Percentiles rank a stretch among this genome's conserved stretches.
Conservation (phyloP, 2,329 filamentous ascomycete species). For the Colletotrichum coccodes region DNA sequence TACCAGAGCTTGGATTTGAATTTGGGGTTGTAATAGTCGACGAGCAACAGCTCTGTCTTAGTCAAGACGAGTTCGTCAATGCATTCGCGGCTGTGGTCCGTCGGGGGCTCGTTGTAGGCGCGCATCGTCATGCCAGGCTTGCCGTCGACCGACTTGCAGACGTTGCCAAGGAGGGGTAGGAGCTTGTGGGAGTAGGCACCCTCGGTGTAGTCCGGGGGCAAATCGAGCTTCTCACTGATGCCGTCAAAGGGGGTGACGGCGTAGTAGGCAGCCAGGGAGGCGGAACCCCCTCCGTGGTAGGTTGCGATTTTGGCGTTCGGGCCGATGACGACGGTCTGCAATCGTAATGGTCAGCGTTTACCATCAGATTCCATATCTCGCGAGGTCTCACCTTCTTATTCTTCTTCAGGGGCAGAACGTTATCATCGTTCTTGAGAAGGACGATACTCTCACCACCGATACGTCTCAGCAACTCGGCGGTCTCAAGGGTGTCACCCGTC, state of each 20-base stretch:
- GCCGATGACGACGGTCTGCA: slow-evolving; percentile 62
- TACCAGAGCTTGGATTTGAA: slow-evolving; percentile 65
- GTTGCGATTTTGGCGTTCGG: slow-evolving; percentile 67
- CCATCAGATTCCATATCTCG: background rate
- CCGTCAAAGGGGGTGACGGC: slow-evolving; percentile 79
- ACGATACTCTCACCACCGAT: slow-evolving; percentile 78
- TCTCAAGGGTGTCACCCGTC: slow-evolving; percentile 68
- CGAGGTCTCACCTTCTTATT: slow-evolving; percentile 59
- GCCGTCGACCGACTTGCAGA: slow-evolving; percentile 62
- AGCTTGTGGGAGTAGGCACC: slow-evolving; percentile 74
- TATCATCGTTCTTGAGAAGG: slow-evolving; percentile 77
- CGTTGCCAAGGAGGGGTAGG: slow-evolving; percentile 66
- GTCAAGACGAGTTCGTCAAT: slow-evolving; percentile 61
- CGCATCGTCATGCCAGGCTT: slow-evolving; percentile 69
- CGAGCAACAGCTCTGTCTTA: slow-evolving; percentile 60
- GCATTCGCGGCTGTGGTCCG: slow-evolving; percentile 54
- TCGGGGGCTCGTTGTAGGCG: slow-evolving; percentile 69
- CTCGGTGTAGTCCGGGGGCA: slow-evolving; percentile 61
- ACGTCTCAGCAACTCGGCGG: slow-evolving; percentile 70
- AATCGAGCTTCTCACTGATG: slow-evolving; percentile 64
- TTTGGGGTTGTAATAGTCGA: slow-evolving; percentile 63
- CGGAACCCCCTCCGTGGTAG: slow-evolving; percentile 74
- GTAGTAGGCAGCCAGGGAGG: slow-evolving; percentile 69
- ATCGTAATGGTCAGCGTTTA: slow-evolving; percentile 1
- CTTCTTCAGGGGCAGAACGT: slow-evolving; percentile 71